Evolutionary conservation across 202 grass and related monocot species (phyloP), one percentile per base, ranked within the genome.

Genomic region (Digitaria exilis): DNA sequence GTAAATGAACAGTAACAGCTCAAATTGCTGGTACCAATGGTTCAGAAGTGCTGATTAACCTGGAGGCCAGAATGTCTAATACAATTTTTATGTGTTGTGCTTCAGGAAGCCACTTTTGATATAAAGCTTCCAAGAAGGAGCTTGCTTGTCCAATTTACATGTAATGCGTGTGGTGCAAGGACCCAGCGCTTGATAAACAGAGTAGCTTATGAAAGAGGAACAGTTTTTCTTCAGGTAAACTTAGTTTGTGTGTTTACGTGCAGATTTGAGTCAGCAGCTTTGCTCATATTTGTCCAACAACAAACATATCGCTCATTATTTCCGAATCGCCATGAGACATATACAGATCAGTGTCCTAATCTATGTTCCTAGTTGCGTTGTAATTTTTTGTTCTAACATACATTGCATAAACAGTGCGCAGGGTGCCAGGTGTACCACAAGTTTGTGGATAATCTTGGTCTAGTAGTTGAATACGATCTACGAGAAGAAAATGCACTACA

Each of bases 371-470:
- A 31, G 1, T 29, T 64, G 30, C 2, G 2, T 5, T 74, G n/a
- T 59, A 59, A 52, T 41, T 82, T 35, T 82, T 41, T 86, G 51
- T 66, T 51, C 78, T 86, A 65, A 82, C 31, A 7, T 83, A 21
- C 50, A 63, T 26, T 75, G 12, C 51, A 84, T 32, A 32, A 51
- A 62, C 88, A 98, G 92, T 98, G 96, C 42, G 87, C 83, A 86
- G 96, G 96, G 17, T 98, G 92, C 70, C 85, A 89, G 57, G 89
- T 95, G 63, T 98, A 93, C 84, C 92, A 98, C 85, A 95, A 95
- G 61, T 95, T 98, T 85, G 90, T 95, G 29, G 92, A 98, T 71
- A 98, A 95, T 71, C 95, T 98, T 85, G 95, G 92, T 57, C 87
- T 95, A 75, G 80, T 97, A 77, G 92, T 95, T 80, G 92, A 98